These are phyloP conservation scores for Willaertia magna DNA, from an alignment of 208 protist genomes.

Conservation along the genomic window DNA sequence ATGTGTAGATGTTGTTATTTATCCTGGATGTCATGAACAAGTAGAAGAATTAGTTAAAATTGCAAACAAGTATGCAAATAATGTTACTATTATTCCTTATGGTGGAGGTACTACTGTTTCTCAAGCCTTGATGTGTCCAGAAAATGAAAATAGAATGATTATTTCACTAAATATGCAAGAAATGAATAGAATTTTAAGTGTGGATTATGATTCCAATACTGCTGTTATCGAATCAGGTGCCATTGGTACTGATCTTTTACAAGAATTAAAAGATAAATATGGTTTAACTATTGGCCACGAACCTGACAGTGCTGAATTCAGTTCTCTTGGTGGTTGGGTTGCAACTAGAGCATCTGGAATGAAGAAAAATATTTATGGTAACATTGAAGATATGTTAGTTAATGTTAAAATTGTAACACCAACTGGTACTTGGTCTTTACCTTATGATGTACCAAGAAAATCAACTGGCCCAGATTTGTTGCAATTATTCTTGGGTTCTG, in stretches of 20 bases:
- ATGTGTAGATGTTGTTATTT: background rate
- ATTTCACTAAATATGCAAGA: slow-evolving; percentile 8
- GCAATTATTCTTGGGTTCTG: slow-evolving; percentile 69
- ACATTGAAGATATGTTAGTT: slow-evolving; percentile 80
- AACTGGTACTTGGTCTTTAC: slow-evolving; percentile 53
- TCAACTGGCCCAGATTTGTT: slow-evolving; percentile 70
- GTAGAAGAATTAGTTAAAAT: background rate
- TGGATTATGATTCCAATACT: slow-evolving; percentile 58
- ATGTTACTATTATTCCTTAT: slow-evolving; percentile 7
- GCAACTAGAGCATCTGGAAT: slow-evolving; percentile 77
- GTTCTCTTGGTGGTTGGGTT: slow-evolving; percentile 81
- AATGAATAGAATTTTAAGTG: slow-evolving; percentile 12
- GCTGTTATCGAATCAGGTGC: slow-evolving; percentile 73
- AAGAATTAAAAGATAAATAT: slow-evolving; percentile 58
- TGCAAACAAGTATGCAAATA: background rate
- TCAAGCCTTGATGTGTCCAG: background rate
- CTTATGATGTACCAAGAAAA: slow-evolving; percentile 55
- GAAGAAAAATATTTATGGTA: slow-evolving; percentile 84
- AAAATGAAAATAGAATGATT: slow-evolving; percentile 13
- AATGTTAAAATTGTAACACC: slow-evolving; percentile 72
- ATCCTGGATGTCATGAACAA: background rate
- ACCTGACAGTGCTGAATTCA: slow-evolving; percentile 78
- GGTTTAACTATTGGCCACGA: slow-evolving; percentile 79
- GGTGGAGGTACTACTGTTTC: background rate
- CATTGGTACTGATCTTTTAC: slow-evolving; percentile 60